These are phyloP conservation scores for Trichoderma semiorbis DNA, from an alignment of 2,329 filamentous ascomycete genomes.

Conservation along the genomic window DNA sequence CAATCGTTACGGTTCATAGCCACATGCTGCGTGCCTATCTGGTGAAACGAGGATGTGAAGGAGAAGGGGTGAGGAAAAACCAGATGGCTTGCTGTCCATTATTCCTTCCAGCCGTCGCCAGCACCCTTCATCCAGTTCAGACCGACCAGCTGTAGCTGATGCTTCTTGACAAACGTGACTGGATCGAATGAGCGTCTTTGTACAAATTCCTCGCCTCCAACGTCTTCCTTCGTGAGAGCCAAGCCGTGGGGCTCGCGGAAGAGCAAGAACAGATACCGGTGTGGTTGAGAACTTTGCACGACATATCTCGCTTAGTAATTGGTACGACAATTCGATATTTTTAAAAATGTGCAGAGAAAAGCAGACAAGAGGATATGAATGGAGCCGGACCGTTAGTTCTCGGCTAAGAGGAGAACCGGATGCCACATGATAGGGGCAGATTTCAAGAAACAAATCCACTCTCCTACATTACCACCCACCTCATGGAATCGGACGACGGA, in stretches of 20 bases:
- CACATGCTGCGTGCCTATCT: slow-evolving; percentile 6
- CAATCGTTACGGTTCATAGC: slow-evolving; percentile 5
- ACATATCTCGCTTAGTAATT: background rate
- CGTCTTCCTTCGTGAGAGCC: slow-evolving; percentile 38
- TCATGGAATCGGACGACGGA: background rate
- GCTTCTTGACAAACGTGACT: slow-evolving; percentile 36
- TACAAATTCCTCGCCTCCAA: slow-evolving; percentile 46
- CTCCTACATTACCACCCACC: slow-evolving; percentile 8
- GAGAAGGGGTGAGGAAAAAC: background rate
- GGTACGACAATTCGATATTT: background rate
- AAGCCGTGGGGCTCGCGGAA: slow-evolving; percentile 39
- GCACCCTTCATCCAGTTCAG: slow-evolving; percentile 47
- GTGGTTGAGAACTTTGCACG: slow-evolving; percentile 42
- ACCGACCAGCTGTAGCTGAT: slow-evolving; percentile 38
- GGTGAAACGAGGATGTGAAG: background rate
- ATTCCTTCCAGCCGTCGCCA: slow-evolving; percentile 41
- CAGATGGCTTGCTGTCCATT: background rate
- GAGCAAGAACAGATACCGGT: slow-evolving; percentile 45
- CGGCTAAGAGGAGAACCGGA: background rate
- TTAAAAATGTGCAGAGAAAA: background rate
- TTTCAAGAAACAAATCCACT: background rate
- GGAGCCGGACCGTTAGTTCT: background rate
- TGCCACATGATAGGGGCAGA: slow-evolving; percentile 7
- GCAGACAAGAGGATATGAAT: background rate
- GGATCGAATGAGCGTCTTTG: slow-evolving; percentile 43